Percentiles rank a stretch among this genome's conserved stretches.
These are phyloP conservation scores for Geosmithia flava DNA, from an alignment of 2,329 filamentous ascomycete genomes.

Conservation along the genomic window DNA sequence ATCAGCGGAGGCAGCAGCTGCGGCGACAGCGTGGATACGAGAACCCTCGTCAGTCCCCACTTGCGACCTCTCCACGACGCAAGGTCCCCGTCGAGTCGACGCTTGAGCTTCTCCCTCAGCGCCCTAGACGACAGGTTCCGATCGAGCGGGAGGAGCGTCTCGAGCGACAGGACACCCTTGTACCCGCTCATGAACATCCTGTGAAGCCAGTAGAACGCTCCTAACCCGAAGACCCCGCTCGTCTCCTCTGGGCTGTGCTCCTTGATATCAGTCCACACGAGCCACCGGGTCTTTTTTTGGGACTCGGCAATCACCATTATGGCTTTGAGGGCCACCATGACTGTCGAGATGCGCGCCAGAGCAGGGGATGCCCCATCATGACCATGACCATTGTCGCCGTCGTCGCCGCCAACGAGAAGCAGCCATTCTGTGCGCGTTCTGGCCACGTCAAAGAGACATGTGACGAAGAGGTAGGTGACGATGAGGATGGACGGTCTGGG, in stretches of 20 bases:
- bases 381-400: constrained; percentile 11
- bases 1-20: constrained; percentile 20
- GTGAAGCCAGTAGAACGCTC: constrained; percentile 21
- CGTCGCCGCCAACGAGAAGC: constrained; percentile 5
- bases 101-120: no score
- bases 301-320: constrained; percentile 23
- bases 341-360: constrained; percentile 18
- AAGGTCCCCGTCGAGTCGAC: no score
- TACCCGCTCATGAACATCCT: constrained; percentile 22
- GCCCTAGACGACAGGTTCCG: no score
- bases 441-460: constrained; percentile 28
- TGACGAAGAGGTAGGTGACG: constrained; percentile 25
- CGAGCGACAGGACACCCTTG: constrained; percentile 14
- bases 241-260: constrained; percentile 25
- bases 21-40: constrained; percentile 14
- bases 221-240: constrained; percentile 17
- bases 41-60: constrained; percentile 15
- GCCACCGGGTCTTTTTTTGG: constrained; percentile 22
- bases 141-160: constrained; percentile 23
- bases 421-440: constrained; percentile 31
- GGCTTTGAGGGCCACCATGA: constrained; percentile 20
- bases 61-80: constrained; percentile 6
- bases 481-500: constrained; percentile 29
- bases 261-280: constrained; percentile 16
- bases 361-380: background rate